Percentiles rank a stretch among this genome's conserved stretches.
Evolutionary conservation across 805 yeast species (phyloP).

Genomic region (Hanseniaspora hatyaiensis): DNA sequence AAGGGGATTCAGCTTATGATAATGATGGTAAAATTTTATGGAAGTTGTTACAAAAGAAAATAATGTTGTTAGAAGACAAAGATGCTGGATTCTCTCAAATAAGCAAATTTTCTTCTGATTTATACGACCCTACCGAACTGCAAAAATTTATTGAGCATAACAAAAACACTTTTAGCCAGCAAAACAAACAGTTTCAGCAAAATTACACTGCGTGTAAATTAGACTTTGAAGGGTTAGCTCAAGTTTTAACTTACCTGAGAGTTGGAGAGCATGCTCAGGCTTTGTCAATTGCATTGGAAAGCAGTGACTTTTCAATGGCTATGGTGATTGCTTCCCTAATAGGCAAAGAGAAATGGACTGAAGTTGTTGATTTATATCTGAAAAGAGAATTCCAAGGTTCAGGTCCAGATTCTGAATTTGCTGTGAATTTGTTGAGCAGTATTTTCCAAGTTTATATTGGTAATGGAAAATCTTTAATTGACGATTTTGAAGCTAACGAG

Average conservation of each 20-base stretch:
- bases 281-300: slow-evolving; percentile 45
- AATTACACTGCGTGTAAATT: slow-evolving; percentile 33
- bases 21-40: slow-evolving; percentile 21
- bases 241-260: slow-evolving; percentile 34
- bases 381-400: slow-evolving; percentile 34
- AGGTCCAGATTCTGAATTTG: slow-evolving; percentile 29
- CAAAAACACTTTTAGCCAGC: slow-evolving; percentile 20
- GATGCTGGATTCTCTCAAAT: background rate
- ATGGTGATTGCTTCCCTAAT: slow-evolving; percentile 55
- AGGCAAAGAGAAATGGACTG: slow-evolving; percentile 50
- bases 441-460: slow-evolving; percentile 57
- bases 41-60: slow-evolving; percentile 23
- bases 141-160: slow-evolving; percentile 18
- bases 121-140: slow-evolving; percentile 29
- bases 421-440: slow-evolving; percentile 37
- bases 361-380: slow-evolving; percentile 47
- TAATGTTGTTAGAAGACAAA: slow-evolving; percentile 11
- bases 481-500: slow-evolving; percentile 34
- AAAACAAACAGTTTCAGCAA: slow-evolving; percentile 16
- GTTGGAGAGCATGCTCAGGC: slow-evolving; percentile 61
- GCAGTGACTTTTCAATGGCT: slow-evolving; percentile 68
- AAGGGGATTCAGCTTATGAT: slow-evolving; percentile 18
- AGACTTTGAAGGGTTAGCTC: slow-evolving; percentile 28
- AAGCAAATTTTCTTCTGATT: slow-evolving; percentile 26
- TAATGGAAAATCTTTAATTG: slow-evolving; percentile 42